Base-by-base conservation (phyloP, 2,329 filamentous ascomycete species). In the Aureobasidium pullulans region DNA sequence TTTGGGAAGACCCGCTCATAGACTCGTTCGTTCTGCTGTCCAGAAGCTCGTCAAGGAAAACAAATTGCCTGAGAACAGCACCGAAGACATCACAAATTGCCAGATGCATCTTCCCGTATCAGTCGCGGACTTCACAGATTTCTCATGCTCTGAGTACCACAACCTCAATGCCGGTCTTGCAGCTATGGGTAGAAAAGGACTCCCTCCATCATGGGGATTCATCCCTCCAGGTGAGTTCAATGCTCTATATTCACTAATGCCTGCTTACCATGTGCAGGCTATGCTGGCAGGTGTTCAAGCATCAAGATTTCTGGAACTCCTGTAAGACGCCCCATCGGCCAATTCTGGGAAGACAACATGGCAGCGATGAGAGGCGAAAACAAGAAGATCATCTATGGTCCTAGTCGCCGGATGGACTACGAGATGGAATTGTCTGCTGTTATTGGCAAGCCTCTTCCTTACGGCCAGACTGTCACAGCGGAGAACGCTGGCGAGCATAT, bases 101-200 rank as follows among this genome's bases (percentile, higher is more conserved):
- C 69, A 70, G 4, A 69, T 83, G 63, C 79, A 85, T 65, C 66
- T 86, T 0, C 84, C 84, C 0, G 70, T 87, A 39, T 68, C 72
- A 3, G 77, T 84, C 16, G 75, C 75, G 4, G 82, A 81, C 37
- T 86, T 84, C 65, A 80, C 75, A 46, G 84, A 85, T 67, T 84
- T 83, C 68, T 81, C 77, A 1, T 81, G 78, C 59, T 81, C 77
- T 0, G 71, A 76, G 8, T 76, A 82, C 46, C 81, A 84, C 62
- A 75, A 79, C 31, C 72, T 76, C 49, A 84, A 84, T 47, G 79
- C 77, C 16, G 70, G 73, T 0, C 72, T 69, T 61, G 76, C 71
- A 2, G 70, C 79, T 36, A 70, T 73, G 15, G 74, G 72, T 31
- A 69, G 69, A 29, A 65, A 68, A 8, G 69, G 71, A 54, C 68